Conservation (phyloP, 352 stramenopile species). For the Phytophthora constricta region DNA sequence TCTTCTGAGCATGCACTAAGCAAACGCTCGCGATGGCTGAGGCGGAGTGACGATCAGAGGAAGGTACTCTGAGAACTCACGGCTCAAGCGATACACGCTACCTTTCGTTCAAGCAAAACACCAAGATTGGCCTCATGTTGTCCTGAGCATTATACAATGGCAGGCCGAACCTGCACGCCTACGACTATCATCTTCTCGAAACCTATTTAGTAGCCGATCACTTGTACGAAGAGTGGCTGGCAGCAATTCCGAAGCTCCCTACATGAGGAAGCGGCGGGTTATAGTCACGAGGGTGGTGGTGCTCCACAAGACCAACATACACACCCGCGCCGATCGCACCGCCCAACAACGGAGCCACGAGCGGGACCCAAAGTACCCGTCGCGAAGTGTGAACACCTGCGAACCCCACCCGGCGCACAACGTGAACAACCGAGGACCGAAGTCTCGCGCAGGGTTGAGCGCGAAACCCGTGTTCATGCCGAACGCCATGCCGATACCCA, state of each 20-base stretch:
- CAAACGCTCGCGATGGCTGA: no score
- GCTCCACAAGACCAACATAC: constrained; percentile 38
- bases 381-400: constrained; percentile 41
- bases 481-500: constrained; percentile 52
- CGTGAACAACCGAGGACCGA: constrained; percentile 43
- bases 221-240: neutral
- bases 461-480: constrained; percentile 48
- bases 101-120: neutral
- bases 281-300: constrained; percentile 32
- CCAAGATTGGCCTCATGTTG: neutral
- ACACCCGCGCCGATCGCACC: constrained; percentile 31
- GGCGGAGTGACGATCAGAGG: no score
- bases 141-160: neutral
- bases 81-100: neutral
- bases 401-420: constrained; percentile 42
- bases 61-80: neutral
- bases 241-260: neutral
- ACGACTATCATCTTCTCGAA: neutral
- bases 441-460: constrained; percentile 32
- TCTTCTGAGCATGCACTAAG: constrained; percentile 1
- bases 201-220: no score
- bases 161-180: neutral
- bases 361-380: constrained; percentile 59
- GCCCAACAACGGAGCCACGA: constrained; percentile 45
- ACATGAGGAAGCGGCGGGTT: neutral